Conservation (phyloP, 208 protist genomes). For the Crithidia brevicula region DNA sequence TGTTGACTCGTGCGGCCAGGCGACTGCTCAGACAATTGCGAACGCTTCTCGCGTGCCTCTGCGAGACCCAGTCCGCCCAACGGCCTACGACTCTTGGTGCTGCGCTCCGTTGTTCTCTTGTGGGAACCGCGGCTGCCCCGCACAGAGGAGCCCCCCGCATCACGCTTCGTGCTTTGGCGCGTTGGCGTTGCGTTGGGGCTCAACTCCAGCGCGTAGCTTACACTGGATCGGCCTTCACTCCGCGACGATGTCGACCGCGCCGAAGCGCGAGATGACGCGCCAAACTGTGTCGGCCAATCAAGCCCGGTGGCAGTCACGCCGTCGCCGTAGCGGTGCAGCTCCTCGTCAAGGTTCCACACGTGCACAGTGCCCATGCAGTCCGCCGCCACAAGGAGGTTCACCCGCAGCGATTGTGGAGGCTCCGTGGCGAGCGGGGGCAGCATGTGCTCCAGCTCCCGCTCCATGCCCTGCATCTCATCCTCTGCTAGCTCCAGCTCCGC, state of each 20-base stretch:
- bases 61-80: slow-evolving; percentile 26
- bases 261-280: slow-evolving; percentile 10
- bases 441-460: slow-evolving; percentile 64
- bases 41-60: slow-evolving; percentile 32
- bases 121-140: neutral
- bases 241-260: slow-evolving; percentile 15
- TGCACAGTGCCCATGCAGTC: slow-evolving; percentile 80
- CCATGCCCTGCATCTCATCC: slow-evolving; percentile 79
- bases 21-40: slow-evolving; percentile 27
- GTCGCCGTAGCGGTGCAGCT: slow-evolving; percentile 44
- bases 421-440: slow-evolving; percentile 74
- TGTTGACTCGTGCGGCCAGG: slow-evolving; percentile 12
- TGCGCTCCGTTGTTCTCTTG: slow-evolving; percentile 15
- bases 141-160: slow-evolving; percentile 4
- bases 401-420: slow-evolving; percentile 61
- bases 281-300: slow-evolving; percentile 24
- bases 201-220: slow-evolving; percentile 9
- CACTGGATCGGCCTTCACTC: slow-evolving; percentile 9
- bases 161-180: slow-evolving; percentile 10
- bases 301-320: neutral
- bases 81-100: slow-evolving; percentile 1
- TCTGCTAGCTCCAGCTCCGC: slow-evolving; percentile 61
- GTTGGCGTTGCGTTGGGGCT: neutral
- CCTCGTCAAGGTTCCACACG: slow-evolving; percentile 90
- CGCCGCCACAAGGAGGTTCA: slow-evolving; percentile 83